A percentile compares a stretch with the other conserved stretches of the same genome.
Evolutionary conservation across 2,329 filamentous ascomycete species (phyloP).

Genomic region (Curvularia hawaiiensis): DNA sequence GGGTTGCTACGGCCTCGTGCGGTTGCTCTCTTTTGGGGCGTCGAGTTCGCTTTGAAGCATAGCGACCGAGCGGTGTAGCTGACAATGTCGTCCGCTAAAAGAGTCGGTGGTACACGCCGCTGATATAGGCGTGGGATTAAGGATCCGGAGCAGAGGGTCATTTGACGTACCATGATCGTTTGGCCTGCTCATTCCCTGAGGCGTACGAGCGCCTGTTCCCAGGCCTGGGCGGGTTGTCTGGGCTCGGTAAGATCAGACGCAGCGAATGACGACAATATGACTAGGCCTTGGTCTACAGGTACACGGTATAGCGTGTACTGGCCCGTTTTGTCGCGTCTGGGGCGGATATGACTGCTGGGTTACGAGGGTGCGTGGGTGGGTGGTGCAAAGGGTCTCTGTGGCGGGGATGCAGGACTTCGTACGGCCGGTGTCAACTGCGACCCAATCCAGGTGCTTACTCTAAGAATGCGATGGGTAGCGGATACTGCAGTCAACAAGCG

Average conservation of each 20-base stretch:
- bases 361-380: conserved; percentile 16
- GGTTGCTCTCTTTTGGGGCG: conserved; percentile 7
- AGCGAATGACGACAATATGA: conserved; percentile 16
- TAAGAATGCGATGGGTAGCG: conserved; percentile 11
- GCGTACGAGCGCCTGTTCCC: conserved; percentile 33
- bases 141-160: conserved; percentile 7
- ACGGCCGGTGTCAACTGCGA: conserved; percentile 19
- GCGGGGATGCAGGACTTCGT: conserved; percentile 16
- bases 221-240: conserved; percentile 25
- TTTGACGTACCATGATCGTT: conserved; percentile 47
- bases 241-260: conserved; percentile 17
- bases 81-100: conserved; percentile 2
- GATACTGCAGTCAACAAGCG: conserved; percentile 2
- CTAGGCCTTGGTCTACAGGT: conserved; percentile 12
- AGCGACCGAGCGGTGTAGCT: conserved; percentile 8
- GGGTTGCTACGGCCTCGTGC: not conserved
- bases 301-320: conserved; percentile 12
- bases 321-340: conserved; percentile 11
- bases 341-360: conserved; percentile 12
- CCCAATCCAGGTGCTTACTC: conserved; percentile 6
- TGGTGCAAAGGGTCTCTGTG: conserved; percentile 20
- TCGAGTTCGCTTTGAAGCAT: conserved; percentile 2
- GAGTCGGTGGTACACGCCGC: conserved; percentile 1
- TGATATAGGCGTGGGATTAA: conserved; percentile 5
- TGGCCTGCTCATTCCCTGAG: conserved; percentile 49